These are phyloP conservation scores for Mortierella sp. DNA, from an alignment of 371 early-diverging fungal genomes.

Conservation along the genomic window DNA sequence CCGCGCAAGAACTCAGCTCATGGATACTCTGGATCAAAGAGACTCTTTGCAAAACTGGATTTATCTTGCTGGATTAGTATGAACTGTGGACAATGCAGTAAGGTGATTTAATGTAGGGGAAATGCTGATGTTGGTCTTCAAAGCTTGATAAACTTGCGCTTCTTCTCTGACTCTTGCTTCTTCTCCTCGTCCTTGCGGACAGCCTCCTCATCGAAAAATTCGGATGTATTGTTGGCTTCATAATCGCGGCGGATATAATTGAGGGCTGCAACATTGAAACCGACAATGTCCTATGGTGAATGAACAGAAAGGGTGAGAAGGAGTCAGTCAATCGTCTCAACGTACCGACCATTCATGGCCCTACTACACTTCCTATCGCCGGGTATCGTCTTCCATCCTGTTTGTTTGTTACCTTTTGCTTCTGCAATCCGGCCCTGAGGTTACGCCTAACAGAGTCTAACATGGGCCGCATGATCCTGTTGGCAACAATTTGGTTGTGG, in stretches of 20 bases:
- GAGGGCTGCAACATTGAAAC: slow-evolving; percentile 83
- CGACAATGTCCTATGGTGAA: slow-evolving; percentile 67
- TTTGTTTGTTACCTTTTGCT: slow-evolving; percentile 64
- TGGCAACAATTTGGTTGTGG: slow-evolving; percentile 85
- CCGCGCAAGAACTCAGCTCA: too few relatives aligned
- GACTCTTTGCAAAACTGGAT: too few relatives aligned
- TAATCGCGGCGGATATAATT: slow-evolving; percentile 76
- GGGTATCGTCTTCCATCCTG: too few relatives aligned
- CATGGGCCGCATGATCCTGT: slow-evolving; percentile 78
- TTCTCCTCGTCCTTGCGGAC: slow-evolving; percentile 56
- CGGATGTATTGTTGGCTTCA: slow-evolving; percentile 75
- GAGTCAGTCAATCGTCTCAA: not conserved
- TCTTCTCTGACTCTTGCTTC: slow-evolving; percentile 69
- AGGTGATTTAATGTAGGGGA: not conserved
- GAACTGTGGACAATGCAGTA: too few relatives aligned
- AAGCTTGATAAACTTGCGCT: slow-evolving; percentile 77
- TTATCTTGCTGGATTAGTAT: too few relatives aligned
- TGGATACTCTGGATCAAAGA: too few relatives aligned
- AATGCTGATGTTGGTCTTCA: slow-evolving; percentile 9
- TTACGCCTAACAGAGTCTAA: slow-evolving; percentile 79
- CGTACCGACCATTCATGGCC: too few relatives aligned
- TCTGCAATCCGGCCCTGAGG: slow-evolving; percentile 69
- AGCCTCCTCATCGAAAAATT: slow-evolving; percentile 76
- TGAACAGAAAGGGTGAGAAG: not conserved
- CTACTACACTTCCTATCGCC: too few relatives aligned